These are phyloP conservation scores for Aureobasidium zeae DNA, from an alignment of 2,329 filamentous ascomycete species.

Conservation along the genomic window DNA sequence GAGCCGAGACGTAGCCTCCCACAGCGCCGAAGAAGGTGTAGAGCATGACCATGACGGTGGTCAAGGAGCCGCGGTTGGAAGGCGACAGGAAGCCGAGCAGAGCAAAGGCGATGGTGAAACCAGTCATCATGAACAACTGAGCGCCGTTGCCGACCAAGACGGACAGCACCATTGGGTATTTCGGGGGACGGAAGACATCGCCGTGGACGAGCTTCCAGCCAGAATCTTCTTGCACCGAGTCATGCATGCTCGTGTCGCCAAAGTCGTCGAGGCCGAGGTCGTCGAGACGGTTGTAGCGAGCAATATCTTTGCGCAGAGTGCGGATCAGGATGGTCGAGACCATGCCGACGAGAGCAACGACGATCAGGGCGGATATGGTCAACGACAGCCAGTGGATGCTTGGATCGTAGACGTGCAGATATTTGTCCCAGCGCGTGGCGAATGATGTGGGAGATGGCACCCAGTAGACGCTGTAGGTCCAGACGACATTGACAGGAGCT, in stretches of 20 bases:
- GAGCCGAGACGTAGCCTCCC: slow-evolving; percentile 79
- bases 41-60: slow-evolving; percentile 84
- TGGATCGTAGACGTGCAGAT: slow-evolving; percentile 91
- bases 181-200: slow-evolving; percentile 87
- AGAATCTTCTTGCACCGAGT: slow-evolving; percentile 93
- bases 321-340: slow-evolving; percentile 87
- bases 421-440: slow-evolving; percentile 98
- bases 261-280: slow-evolving; percentile 85
- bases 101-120: slow-evolving; percentile 85
- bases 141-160: slow-evolving; percentile 87
- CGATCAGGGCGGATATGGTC: slow-evolving; percentile 90
- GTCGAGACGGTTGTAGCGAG: slow-evolving; percentile 89
- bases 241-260: slow-evolving; percentile 66
- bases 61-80: slow-evolving; percentile 87
- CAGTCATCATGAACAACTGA: slow-evolving; percentile 96
- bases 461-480: slow-evolving; percentile 93
- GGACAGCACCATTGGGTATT: slow-evolving; percentile 72
- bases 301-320: slow-evolving; percentile 88
- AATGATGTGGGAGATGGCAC: slow-evolving; percentile 73
- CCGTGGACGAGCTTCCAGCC: slow-evolving; percentile 98
- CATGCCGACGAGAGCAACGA: slow-evolving; percentile 81
- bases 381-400: slow-evolving; percentile 99
- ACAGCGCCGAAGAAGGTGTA: slow-evolving; percentile 91
- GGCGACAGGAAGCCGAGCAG: slow-evolving; percentile 91
- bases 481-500: slow-evolving; percentile 57